Conservation (phyloP, 1,284 basidiomycete species). For the Sanguinoderma infundibulare region DNA sequence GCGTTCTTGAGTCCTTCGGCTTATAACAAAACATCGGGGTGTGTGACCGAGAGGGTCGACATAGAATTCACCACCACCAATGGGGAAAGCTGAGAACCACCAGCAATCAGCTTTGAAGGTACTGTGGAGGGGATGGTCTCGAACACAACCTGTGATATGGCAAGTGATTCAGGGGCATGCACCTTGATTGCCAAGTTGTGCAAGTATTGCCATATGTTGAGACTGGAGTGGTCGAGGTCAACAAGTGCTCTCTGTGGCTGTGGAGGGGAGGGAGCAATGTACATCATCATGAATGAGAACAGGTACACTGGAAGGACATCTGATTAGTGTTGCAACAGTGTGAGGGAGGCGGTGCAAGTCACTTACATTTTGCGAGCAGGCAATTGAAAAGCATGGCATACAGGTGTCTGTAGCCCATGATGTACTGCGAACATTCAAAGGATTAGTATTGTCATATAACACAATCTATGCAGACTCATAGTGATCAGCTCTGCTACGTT, state of each 20-base stretch:
- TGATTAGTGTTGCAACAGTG: not conserved
- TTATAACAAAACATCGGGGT: too few species aligned
- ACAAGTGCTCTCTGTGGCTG: too few species aligned
- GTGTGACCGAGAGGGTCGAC: too few species aligned
- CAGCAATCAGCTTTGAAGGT: too few species aligned
- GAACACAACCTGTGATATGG: not conserved
- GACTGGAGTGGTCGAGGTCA: not conserved
- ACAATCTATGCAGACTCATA: not conserved
- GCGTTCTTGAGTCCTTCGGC: too few species aligned
- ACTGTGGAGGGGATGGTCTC: not conserved
- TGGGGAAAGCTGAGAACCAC: too few species aligned
- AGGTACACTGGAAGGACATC: not conserved
- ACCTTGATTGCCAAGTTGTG: not conserved
- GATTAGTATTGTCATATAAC: too few species aligned
- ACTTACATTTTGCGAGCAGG: not conserved
- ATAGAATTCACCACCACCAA: too few species aligned
- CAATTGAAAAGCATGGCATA: not conserved
- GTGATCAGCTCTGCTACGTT: not conserved
- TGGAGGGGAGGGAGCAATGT: not conserved
- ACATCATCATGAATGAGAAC: not conserved
- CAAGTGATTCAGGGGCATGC: not conserved
- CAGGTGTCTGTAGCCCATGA: not conserved
- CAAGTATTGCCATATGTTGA: not conserved
- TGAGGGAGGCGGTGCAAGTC: not conserved
- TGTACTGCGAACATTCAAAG: not conserved